A percentile compares a stretch with the other conserved stretches of the same genome.
phyloP scores from a whole-genome alignment of 495 filamentous ascomycete genomes.

The Aspergillus panamensis region DNA sequence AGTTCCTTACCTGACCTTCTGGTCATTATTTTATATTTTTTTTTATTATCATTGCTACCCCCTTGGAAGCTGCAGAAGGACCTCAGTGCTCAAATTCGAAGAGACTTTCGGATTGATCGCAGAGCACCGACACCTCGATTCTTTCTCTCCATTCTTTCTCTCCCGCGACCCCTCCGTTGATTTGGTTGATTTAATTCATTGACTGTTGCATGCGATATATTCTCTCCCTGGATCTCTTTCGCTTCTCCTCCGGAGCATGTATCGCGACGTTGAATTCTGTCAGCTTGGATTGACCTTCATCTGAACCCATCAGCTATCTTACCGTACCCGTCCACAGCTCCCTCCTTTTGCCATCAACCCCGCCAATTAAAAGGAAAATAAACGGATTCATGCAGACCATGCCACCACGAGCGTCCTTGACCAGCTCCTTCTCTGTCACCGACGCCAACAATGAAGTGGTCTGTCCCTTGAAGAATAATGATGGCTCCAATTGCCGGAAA shows the following conservation, averaged over 20 bases:
- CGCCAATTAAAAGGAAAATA: slow-evolving; percentile 13
- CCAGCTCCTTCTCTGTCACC: slow-evolving; percentile 86
- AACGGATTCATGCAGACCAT: slow-evolving; percentile 55
- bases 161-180: slow-evolving; percentile 8
- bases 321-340: neutral
- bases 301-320: slow-evolving; percentile 6
- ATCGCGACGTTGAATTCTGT: slow-evolving; percentile 12
- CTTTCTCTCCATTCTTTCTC: neutral
- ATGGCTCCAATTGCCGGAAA: slow-evolving; percentile 97
- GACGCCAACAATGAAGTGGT: slow-evolving; percentile 94
- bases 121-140: slow-evolving; percentile 4
- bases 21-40: neutral
- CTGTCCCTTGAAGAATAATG: slow-evolving; percentile 92
- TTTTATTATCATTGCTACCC: neutral
- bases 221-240: neutral
- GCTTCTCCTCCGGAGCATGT: slow-evolving; percentile 13
- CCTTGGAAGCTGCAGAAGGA: slow-evolving; percentile 12
- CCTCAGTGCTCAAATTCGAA: slow-evolving; percentile 9
- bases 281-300: slow-evolving; percentile 16
- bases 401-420: slow-evolving; percentile 85
- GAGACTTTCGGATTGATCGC: slow-evolving; percentile 1
- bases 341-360: slow-evolving; percentile 15
- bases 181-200: slow-evolving; percentile 4
- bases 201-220: slow-evolving; percentile 12
- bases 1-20: slow-evolving; percentile 4